These are phyloP conservation scores for Rhytidhysteron rufulum DNA, from an alignment of 2,329 filamentous ascomycete species.

Conservation along the genomic window DNA sequence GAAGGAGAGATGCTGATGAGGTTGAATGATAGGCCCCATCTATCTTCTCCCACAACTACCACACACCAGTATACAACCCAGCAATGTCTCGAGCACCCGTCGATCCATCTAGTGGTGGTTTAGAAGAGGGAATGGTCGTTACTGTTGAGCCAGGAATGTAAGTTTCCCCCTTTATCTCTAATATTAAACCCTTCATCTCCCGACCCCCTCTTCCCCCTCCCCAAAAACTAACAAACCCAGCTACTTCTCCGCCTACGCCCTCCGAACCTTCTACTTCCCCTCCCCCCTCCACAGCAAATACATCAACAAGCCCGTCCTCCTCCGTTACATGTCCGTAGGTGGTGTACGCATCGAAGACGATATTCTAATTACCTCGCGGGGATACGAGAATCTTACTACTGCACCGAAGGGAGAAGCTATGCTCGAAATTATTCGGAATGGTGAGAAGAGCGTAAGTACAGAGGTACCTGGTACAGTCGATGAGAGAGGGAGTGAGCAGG, in stretches of 20 bases:
- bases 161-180: conserved; percentile 5
- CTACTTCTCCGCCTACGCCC: conserved; percentile 89
- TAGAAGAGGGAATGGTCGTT: conserved; percentile 54
- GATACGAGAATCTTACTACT: conserved; percentile 69
- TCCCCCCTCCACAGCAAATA: conserved; percentile 69
- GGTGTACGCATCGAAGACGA: conserved; percentile 73
- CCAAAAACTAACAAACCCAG: conserved; percentile 46
- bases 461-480: background rate
- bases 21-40: conserved; percentile 20
- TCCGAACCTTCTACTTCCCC: conserved; percentile 68
- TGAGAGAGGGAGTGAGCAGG: too few species aligned
- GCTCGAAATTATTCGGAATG: conserved; percentile 50
- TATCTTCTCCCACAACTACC: conserved; percentile 27
- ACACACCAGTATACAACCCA: conserved; percentile 27
- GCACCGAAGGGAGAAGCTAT: conserved; percentile 66
- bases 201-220: too few species aligned
- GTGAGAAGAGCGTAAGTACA: background rate
- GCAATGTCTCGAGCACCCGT: conserved; percentile 27
- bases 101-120: conserved; percentile 28
- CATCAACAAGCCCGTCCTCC: conserved; percentile 69
- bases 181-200: too few species aligned
- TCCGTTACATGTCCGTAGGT: conserved; percentile 78
- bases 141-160: conserved; percentile 53
- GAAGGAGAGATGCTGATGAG: too few species aligned
- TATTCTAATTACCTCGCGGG: conserved; percentile 65